A percentile compares a stretch with the other conserved stretches of the same genome.
These are phyloP conservation scores for Hymenoscyphus infarciens DNA, from an alignment of 2,329 filamentous ascomycete species.

Conservation along the genomic window DNA sequence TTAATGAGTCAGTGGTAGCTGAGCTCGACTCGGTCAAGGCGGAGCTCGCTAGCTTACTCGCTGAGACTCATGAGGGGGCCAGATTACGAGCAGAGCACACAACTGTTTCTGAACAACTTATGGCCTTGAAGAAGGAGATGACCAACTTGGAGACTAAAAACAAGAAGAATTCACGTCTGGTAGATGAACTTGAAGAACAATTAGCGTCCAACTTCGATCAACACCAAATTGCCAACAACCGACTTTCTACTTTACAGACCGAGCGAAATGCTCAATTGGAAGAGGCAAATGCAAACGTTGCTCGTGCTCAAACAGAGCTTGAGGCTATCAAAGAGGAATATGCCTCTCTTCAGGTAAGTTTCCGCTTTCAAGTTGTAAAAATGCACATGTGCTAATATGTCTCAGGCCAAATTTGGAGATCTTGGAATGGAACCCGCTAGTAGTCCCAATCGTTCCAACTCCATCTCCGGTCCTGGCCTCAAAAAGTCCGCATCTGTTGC, in stretches of 20 bases:
- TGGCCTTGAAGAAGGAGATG: slow-evolving; percentile 64
- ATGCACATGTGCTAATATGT: slow-evolving; percentile 19
- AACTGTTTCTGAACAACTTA: slow-evolving; percentile 53
- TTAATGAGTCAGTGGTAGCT: slow-evolving; percentile 56
- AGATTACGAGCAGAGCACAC: slow-evolving; percentile 43
- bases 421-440: slow-evolving; percentile 36
- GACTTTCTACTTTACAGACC: slow-evolving; percentile 75
- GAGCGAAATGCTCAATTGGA: slow-evolving; percentile 74
- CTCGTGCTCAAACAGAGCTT: slow-evolving; percentile 63
- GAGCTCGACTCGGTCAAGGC: slow-evolving; percentile 60
- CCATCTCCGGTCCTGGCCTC: slow-evolving; percentile 11
- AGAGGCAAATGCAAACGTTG: slow-evolving; percentile 66
- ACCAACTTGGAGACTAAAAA: slow-evolving; percentile 62
- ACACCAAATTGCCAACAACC: slow-evolving; percentile 79
- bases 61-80: slow-evolving; percentile 44
- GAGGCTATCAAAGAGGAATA: slow-evolving; percentile 67
- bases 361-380: neutral
- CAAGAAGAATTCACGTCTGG: slow-evolving; percentile 85
- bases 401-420: slow-evolving; percentile 60
- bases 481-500: slow-evolving; percentile 75
- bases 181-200: slow-evolving; percentile 96
- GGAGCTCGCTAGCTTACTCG: slow-evolving; percentile 50
- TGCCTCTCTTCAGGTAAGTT: slow-evolving; percentile 59
- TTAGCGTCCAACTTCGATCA: slow-evolving; percentile 93
- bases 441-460: slow-evolving; percentile 50